Conservation (phyloP, 2,329 filamentous ascomycete genomes). For the Lecanicillium sp. region DNA sequence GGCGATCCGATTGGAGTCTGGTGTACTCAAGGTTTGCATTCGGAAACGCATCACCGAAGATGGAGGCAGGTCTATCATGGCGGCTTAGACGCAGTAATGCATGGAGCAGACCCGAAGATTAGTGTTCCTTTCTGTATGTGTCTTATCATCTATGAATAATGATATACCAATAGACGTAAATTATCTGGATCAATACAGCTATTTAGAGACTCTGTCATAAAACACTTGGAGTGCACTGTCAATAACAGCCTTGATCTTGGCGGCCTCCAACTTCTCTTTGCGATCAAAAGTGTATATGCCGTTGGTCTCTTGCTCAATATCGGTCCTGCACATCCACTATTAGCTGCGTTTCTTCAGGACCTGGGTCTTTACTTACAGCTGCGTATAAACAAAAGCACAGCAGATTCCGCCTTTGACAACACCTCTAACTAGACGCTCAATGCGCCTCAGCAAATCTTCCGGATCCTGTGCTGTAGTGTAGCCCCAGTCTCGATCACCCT, state of each 20-base stretch:
- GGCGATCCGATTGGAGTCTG: conserved; percentile 27
- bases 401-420: conserved; percentile 51
- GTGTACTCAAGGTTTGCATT: conserved; percentile 35
- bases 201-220: conserved; percentile 21
- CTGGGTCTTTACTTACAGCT: conserved; percentile 42
- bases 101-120: neutral
- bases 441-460: conserved; percentile 50
- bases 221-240: conserved; percentile 46
- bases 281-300: conserved; percentile 59
- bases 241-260: conserved; percentile 52
- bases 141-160: too few species aligned
- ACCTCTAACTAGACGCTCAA: conserved; percentile 53
- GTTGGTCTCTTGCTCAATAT: conserved; percentile 65
- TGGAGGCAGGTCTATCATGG: conserved; percentile 41
- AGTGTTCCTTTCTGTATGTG: too few species aligned
- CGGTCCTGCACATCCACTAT: conserved; percentile 30
- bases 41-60: conserved; percentile 38
- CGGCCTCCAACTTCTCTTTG: conserved; percentile 52
- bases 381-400: conserved; percentile 61
- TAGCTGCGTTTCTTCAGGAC: neutral
- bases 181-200: neutral
- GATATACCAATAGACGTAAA: too few species aligned
- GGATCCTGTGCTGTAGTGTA: conserved; percentile 60
- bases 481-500: conserved; percentile 53
- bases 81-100: conserved; percentile 18